Percentiles rank a stretch among this genome's conserved stretches.
These are phyloP conservation scores for Pseudocercospora pini-densiflorae DNA, from an alignment of 2,329 filamentous ascomycete genomes.

Conservation along the genomic window DNA sequence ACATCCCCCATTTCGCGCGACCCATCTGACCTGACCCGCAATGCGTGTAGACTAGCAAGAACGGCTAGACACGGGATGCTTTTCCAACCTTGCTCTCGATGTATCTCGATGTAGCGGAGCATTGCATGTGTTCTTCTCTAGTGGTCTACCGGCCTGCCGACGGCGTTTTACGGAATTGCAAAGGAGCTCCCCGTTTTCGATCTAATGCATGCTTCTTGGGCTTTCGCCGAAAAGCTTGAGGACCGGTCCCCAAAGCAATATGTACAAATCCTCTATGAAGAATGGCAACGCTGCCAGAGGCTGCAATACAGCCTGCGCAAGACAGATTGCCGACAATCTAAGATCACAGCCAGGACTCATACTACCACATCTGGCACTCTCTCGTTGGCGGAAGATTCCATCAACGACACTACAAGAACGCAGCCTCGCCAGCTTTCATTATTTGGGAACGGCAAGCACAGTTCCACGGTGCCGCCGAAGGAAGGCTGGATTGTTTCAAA, in stretches of 20 bases:
- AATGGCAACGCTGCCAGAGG: not conserved
- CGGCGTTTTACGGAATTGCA: not conserved
- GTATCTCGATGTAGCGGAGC: not conserved
- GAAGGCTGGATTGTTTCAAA: not conserved
- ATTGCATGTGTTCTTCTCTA: not conserved
- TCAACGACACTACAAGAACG: no score
- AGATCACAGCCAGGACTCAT: no score
- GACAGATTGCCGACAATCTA: no score
- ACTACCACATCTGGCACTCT: no score
- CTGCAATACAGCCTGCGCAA: no score
- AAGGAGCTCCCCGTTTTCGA: not conserved
- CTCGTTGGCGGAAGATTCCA: no score
- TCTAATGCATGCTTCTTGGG: not conserved
- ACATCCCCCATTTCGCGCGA: not conserved
- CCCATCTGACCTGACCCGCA: not conserved
- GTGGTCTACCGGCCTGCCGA: not conserved
- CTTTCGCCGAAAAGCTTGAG: not conserved
- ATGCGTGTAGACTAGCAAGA: not conserved
- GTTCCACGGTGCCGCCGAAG: not conserved
- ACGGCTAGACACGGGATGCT: not conserved
- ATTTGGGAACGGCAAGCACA: not conserved
- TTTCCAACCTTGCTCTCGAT: not conserved
- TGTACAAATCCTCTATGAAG: no score
- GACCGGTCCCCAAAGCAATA: not conserved
- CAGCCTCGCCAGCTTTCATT: no score